Evolutionary conservation across 306 rosid genomes (phyloP).

Genomic region (Cicer arietinum): DNA sequence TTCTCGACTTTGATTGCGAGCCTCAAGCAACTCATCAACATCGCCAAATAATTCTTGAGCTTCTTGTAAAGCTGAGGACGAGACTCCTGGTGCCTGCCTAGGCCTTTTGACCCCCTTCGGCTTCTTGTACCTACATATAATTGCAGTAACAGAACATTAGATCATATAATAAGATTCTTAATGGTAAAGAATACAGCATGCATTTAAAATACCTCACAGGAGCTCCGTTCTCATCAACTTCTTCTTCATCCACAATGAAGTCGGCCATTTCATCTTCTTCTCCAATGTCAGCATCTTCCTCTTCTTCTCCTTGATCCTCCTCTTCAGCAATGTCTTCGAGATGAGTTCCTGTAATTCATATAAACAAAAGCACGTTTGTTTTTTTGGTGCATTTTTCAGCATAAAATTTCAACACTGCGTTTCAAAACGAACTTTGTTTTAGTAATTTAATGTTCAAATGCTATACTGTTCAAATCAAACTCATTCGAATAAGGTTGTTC

Average conservation of each 20-base stretch:
- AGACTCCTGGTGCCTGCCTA: conserved; percentile 83
- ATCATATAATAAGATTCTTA: conserved; percentile 28
- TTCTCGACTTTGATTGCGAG: conserved; percentile 67
- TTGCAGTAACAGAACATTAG: conserved; percentile 30
- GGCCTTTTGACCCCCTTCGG: conserved; percentile 58
- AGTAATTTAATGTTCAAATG: conserved; percentile 10
- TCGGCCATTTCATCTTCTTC: conserved; percentile 99
- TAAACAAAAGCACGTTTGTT: not conserved
- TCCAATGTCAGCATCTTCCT: conserved; percentile 90
- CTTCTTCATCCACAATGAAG: conserved; percentile 94
- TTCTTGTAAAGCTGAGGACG: conserved; percentile 90
- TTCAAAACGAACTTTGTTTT: conserved; percentile 4
- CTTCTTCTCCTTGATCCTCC: conserved; percentile 91
- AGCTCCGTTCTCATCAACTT: conserved; percentile 76
- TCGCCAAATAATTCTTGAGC: conserved; percentile 97
- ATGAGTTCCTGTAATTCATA: conserved; percentile 61
- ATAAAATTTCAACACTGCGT: not conserved
- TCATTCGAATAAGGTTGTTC: not conserved
- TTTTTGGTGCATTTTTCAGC: conserved; percentile 27
- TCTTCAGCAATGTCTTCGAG: conserved; percentile 93
- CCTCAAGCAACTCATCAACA: conserved; percentile 71
- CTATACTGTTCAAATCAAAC: conserved; percentile 9
- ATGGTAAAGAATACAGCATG: not conserved
- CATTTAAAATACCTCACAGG: conserved; percentile 65
- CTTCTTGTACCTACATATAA: conserved; percentile 57